Percentiles rank a stretch among this genome's conserved stretches.
phyloP scores from a whole-genome alignment of 1,284 basidiomycete species.

The Apiotrichum montevideense region DNA sequence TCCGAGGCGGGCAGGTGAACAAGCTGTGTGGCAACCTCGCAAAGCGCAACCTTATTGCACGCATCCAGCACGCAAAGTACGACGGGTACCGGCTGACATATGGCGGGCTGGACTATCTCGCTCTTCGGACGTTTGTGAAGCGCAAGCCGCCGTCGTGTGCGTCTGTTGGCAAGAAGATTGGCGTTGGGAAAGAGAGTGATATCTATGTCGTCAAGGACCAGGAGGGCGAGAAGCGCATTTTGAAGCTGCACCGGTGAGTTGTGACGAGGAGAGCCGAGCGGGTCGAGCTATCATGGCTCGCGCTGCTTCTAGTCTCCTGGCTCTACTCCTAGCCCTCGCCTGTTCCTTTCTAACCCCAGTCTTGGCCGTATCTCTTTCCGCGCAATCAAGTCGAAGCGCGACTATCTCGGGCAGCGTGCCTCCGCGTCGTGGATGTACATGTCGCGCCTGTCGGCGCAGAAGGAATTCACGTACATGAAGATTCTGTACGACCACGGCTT shows the following conservation, averaged over 20 bases:
- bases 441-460: slow-evolving; percentile 90
- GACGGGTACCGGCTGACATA: slow-evolving; percentile 97
- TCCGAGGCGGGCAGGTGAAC: slow-evolving; percentile 86
- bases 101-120: slow-evolving; percentile 93
- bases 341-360: slow-evolving; percentile 47
- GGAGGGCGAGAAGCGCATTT: slow-evolving; percentile 74
- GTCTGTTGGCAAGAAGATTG: slow-evolving; percentile 94
- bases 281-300: too few species aligned
- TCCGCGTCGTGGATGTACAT: slow-evolving; percentile 99
- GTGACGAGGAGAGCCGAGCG: too few species aligned
- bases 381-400: slow-evolving; percentile 92
- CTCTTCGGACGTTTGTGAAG: slow-evolving; percentile 87
- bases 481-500: slow-evolving; percentile 89
- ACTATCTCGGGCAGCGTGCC: slow-evolving; percentile 92
- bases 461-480: slow-evolving; percentile 99
- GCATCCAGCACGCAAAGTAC: slow-evolving; percentile 88
- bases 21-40: slow-evolving; percentile 85
- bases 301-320: too few species aligned
- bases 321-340: background rate
- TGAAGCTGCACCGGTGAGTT: slow-evolving; percentile 80
- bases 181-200: slow-evolving; percentile 97
- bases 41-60: slow-evolving; percentile 83
- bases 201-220: slow-evolving; percentile 87
- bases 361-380: slow-evolving; percentile 94
- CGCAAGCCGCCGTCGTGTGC: slow-evolving; percentile 65